Base-by-base conservation (phyloP, 805 yeast species). In the Hanseniaspora thailandica region DNA sequence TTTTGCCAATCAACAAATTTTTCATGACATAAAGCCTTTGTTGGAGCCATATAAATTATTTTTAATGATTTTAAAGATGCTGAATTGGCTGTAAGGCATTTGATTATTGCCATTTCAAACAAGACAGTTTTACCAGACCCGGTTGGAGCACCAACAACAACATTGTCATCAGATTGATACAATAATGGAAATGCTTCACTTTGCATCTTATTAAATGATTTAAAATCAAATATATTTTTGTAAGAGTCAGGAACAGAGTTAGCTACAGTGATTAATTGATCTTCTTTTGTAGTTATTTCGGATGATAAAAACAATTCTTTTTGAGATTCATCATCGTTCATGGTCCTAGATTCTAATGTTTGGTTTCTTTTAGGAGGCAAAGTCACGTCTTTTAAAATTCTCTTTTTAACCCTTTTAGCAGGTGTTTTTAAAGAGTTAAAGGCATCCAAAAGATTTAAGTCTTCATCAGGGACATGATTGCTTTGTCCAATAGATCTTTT, bases 111-210 rank as follows among this genome's bases (percentile, higher is more conserved):
- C 39, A 78, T 59, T 59, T 77, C 82, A 59, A 76, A 76, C 5
- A 77, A 60, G 0, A 71, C 79, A 0, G 82, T 76, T 57, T 78
- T 78, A 0, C 83, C 82, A 0, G 82, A 76, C 0, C 82, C 82
- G 0, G 82, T 76, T 0, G 83, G 82, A 4, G 82, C 67, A 39
- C 78, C 70, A 9, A 77, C 64, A 4, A 77, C 74, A 57, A 74
- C 71, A 55, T 76, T 77, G 30, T 63, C 57, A 17, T 63, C 48
- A 23, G 34, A 22, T 4, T 66, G 57, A 57, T 69, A 77, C 5
- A 77, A 54, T 1, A 52, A 28, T 2, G 62, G 53, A 55, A 74
- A 77, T 6, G 76, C 70, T 45, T 63, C 65, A 1, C 77, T 67
- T 61, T 78, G 82, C 80, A 78, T 76, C 53, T 58, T 65, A 56